Conservation (phyloP, 2,329 filamentous ascomycete genomes). For the Monilinia polystroma region DNA sequence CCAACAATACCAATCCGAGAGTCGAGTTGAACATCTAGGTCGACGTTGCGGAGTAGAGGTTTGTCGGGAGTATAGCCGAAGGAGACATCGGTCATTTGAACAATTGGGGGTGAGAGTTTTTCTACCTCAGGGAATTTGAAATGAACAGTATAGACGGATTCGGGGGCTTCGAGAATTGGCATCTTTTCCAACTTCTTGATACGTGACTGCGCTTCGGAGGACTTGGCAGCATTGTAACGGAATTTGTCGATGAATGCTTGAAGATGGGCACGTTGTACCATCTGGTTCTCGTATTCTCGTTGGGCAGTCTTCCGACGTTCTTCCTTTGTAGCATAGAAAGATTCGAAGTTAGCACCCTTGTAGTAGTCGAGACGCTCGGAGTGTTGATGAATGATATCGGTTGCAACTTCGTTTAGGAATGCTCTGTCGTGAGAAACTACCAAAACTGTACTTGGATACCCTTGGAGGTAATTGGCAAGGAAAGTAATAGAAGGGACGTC, state of each 20-base stretch:
- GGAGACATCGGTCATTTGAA: conserved; percentile 90
- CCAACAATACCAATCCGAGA: conserved; percentile 99
- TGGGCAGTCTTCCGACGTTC: conserved; percentile 95
- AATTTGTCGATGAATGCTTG: conserved; percentile 99
- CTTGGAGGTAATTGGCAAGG: conserved; percentile 90
- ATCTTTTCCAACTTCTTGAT: conserved; percentile 99
- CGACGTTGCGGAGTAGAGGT: conserved; percentile 78
- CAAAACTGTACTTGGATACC: conserved; percentile 89
- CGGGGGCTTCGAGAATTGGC: conserved; percentile 85
- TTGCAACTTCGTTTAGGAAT: conserved; percentile 98
- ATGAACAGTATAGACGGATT: conserved; percentile 91
- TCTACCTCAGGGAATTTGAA: conserved; percentile 98
- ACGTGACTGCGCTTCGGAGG: conserved; percentile 93
- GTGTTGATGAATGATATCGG: conserved; percentile 98
- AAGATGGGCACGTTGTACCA: conserved; percentile 87
- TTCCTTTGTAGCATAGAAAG: conserved; percentile 96
- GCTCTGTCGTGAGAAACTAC: conserved; percentile 99
- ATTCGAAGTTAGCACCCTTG: conserved; percentile 93
- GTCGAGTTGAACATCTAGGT: conserved; percentile 95
- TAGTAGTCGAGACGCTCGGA: conserved; percentile 98
- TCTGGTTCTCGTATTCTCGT: conserved; percentile 98
- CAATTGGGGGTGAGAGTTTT: conserved; percentile 94
- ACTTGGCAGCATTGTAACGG: conserved; percentile 98
- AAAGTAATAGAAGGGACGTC: conserved; percentile 99
- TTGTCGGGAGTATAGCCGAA: conserved; percentile 87